Evolutionary conservation across 2,329 filamentous ascomycete genomes (phyloP).

Genomic region (Coniochaeta prunicola): DNA sequence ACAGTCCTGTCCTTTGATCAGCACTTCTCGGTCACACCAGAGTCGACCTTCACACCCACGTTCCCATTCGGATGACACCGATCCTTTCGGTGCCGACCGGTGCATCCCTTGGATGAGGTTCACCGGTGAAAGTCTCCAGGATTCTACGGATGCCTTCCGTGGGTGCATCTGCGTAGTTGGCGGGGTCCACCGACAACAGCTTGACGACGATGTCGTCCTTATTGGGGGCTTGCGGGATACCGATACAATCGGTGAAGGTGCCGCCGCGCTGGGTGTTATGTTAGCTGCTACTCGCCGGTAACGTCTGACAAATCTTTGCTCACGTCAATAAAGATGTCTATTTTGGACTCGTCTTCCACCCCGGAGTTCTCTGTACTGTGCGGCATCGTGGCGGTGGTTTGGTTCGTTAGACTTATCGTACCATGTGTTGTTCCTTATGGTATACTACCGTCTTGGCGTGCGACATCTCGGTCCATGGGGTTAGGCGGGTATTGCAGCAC

Average conservation of each 20-base stretch:
- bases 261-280: conserved; percentile 32
- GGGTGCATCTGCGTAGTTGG: conserved; percentile 59
- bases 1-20: conserved; percentile 29
- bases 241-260: conserved; percentile 58
- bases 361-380: background rate
- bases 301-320: background rate
- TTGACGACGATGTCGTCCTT: conserved; percentile 63
- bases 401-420: background rate
- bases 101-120: conserved; percentile 51
- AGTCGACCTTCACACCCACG: background rate
- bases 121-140: conserved; percentile 48
- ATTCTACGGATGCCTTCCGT: conserved; percentile 59
- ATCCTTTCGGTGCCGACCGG: conserved; percentile 36
- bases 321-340: background rate
- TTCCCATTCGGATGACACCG: conserved; percentile 60
- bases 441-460: background rate
- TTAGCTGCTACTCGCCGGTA: background rate
- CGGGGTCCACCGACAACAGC: conserved; percentile 57
- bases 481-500: background rate
- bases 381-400: background rate
- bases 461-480: background rate
- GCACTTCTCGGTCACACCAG: background rate
- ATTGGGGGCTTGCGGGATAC: conserved; percentile 42
- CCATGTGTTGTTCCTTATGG: background rate
- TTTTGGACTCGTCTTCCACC: background rate